These are phyloP conservation scores for Telopea speciosissima DNA, from an alignment of 177 flowering plant genomes.

Conservation along the genomic window DNA sequence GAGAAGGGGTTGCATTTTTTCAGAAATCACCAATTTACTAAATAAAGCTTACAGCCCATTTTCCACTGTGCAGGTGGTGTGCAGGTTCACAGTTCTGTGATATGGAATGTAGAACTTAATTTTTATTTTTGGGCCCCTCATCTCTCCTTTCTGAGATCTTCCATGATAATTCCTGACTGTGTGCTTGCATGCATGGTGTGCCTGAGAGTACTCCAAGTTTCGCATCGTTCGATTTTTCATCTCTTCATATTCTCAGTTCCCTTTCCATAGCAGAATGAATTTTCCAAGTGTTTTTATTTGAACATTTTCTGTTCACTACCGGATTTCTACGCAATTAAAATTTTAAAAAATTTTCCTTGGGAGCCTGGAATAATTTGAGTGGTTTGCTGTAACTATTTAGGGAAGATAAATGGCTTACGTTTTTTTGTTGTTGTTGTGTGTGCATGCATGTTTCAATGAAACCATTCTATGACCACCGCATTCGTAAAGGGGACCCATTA, in stretches of 20 bases:
- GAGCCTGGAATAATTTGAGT: neutral
- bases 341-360: too few species aligned
- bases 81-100: slow-evolving; percentile 75
- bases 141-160: neutral
- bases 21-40: slow-evolving; percentile 16
- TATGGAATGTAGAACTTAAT: slow-evolving; percentile 31
- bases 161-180: neutral
- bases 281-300: neutral
- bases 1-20: slow-evolving; percentile 11
- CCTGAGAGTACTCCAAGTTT: neutral
- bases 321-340: too few species aligned
- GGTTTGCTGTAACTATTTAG: neutral
- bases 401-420: neutral
- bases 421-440: neutral
- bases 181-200: slow-evolving; percentile 7
- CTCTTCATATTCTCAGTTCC: neutral
- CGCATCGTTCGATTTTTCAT: too few species aligned
- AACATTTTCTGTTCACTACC: neutral
- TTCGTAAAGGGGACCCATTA: slow-evolving; percentile 12
- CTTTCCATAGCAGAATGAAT: neutral
- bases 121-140: slow-evolving; percentile 5
- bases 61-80: slow-evolving; percentile 98
- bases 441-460: neutral
- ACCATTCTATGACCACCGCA: slow-evolving; percentile 3
- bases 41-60: slow-evolving; percentile 70